Base-by-base conservation (phyloP, 2,329 filamentous ascomycete genomes). In the Scytalidium sp. region DNA sequence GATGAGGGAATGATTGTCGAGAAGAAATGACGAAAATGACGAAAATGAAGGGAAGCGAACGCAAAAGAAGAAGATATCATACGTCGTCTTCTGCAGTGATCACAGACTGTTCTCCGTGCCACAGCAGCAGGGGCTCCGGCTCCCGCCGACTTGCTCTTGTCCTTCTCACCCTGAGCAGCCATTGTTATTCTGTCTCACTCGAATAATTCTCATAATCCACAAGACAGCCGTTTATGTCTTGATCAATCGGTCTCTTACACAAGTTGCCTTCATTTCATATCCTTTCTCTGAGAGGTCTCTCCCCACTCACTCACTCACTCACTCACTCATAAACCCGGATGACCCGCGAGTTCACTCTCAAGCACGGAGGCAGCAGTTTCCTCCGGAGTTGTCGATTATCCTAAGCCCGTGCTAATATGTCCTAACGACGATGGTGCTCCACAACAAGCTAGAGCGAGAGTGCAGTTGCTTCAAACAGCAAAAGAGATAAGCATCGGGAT, bases 51-150 rank as follows among this genome's bases (percentile, higher is more conserved):
- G 22, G 41, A 23, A 32, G 45, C 40, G n/a, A 46, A 50, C 42
- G 49, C 25, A 27, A 7, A 27, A 27, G 7, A 39, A 23, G 23
- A 23, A 47, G 41, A 43, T n/a, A 32, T 64, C 70, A 53, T 66
- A 73, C 72, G 63, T 55, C 72, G 64, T 56, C 69, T 61, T 47
- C 72, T 67, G 58, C 72, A 75, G 54, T 75, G 70, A 52, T 75
- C 72, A 57, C 72, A 75, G 27, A 75, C 72, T 23, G 66, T 73
- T 32, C 71, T 66, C 17, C 53, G 56, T 11, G 47, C 49, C 32
- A 29, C 25, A 8, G 7, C 25, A 29, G 25, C 25, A 13, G 7
- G 7, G 25, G 7, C 25, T 27, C 25, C 7, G 25, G 7, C 7
- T 7, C 13, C 4, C 11, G 17, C 32, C 13, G 4, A 15, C 7